Evolutionary conservation across 1,284 basidiomycete species (phyloP).

Genomic region (Golubevia sp.): DNA sequence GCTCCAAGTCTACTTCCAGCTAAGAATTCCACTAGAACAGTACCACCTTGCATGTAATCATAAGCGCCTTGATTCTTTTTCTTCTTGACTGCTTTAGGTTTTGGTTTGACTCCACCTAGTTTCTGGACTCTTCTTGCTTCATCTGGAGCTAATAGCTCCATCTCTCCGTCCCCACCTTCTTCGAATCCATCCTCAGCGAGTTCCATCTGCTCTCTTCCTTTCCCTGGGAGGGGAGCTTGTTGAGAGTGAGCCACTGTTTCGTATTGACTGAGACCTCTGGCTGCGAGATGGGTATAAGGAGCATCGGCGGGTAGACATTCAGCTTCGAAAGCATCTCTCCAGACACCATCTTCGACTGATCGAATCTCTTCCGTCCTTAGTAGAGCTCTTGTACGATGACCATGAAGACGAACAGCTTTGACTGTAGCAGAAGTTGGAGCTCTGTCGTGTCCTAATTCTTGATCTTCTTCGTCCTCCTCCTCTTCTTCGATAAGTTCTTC

Average conservation of each 20-base stretch:
- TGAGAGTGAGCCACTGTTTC: too few relatives aligned
- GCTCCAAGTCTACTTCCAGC: constrained; percentile 34
- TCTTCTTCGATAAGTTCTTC: too few relatives aligned
- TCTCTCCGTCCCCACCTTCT: not conserved
- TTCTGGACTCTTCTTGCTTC: not conserved
- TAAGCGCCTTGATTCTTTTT: not conserved
- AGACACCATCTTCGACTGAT: constrained; percentile 27
- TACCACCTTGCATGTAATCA: constrained; percentile 34
- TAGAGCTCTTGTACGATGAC: constrained; percentile 13
- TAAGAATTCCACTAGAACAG: constrained; percentile 41
- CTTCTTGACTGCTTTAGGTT: not conserved
- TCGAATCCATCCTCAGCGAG: too few relatives aligned
- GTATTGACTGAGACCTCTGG: constrained; percentile 8
- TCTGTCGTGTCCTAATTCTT: not conserved
- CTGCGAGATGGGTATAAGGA: constrained; percentile 39
- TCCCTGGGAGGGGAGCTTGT: too few relatives aligned
- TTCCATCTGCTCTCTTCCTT: too few relatives aligned
- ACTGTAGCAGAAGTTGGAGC: constrained; percentile 5
- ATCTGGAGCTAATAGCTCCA: not conserved
- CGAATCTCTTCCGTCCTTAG: constrained; percentile 26
- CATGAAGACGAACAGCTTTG: constrained; percentile 1
- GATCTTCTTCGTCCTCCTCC: not conserved
- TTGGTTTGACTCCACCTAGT: too few relatives aligned
- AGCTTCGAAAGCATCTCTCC: constrained; percentile 28
- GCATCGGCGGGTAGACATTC: constrained; percentile 30